Evolutionary conservation across 2,329 filamentous ascomycete species (phyloP).

Genomic region (Curvularia hawaiiensis): DNA sequence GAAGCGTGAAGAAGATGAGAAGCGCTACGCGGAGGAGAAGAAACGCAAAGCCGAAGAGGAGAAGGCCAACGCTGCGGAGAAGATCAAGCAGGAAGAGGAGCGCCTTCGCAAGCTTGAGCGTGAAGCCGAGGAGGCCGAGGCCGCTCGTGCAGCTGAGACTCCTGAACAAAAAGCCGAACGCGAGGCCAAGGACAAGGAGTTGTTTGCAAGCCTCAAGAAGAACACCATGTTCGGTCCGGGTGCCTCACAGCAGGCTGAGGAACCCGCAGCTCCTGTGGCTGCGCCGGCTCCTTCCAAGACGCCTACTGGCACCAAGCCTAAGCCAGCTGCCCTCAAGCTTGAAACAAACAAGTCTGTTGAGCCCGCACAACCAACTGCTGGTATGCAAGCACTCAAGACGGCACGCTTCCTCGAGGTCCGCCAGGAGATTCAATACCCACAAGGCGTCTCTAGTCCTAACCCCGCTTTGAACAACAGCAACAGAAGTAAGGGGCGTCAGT

Average conservation of each 20-base stretch:
- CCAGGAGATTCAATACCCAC: conserved; percentile 78
- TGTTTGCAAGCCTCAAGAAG: conserved; percentile 57
- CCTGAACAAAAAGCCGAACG: conserved; percentile 51
- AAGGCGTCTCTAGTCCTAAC: conserved; percentile 78
- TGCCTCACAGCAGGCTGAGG: conserved; percentile 51
- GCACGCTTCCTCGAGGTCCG: conserved; percentile 85
- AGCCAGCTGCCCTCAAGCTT: conserved; percentile 88
- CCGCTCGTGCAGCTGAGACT: conserved; percentile 48
- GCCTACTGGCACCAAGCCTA: conserved; percentile 68
- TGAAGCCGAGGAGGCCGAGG: conserved; percentile 56
- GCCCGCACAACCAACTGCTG: conserved; percentile 89
- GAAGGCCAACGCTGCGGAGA: conserved; percentile 58
- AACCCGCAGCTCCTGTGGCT: conserved; percentile 45
- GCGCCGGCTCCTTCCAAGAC: conserved; percentile 35
- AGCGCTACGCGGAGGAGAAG: conserved; percentile 72
- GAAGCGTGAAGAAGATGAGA: conserved; percentile 69
- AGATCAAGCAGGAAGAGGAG: conserved; percentile 57
- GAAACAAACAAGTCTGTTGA: conserved; percentile 86
- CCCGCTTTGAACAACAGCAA: conserved; percentile 85
- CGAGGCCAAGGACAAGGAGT: conserved; percentile 38
- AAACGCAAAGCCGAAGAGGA: conserved; percentile 64
- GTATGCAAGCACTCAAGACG: conserved; percentile 90
- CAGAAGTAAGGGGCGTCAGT: conserved; percentile 86
- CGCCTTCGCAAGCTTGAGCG: conserved; percentile 55
- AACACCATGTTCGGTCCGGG: conserved; percentile 54